Base-by-base conservation (phyloP, 2,329 filamentous ascomycete species). In the Mycosphaerella sp. region DNA sequence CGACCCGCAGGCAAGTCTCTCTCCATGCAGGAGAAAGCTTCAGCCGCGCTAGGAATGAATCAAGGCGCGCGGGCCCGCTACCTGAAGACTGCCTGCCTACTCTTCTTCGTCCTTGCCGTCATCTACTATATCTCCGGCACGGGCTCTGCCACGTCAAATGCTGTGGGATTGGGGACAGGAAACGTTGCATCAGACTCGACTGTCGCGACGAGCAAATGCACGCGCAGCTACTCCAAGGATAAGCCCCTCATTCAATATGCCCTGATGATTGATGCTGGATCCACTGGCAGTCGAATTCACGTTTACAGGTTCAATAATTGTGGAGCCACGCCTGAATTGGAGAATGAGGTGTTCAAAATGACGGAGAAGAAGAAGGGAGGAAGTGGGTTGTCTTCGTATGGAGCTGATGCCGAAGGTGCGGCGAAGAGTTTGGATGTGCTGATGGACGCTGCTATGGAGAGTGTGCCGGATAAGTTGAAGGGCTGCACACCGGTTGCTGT, bases 291-390 rank as follows among this genome's bases (percentile, higher is more conserved):
- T 54, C 86, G 93, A 63, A 96, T 98, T 68, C 94, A 98, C 75
- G 89, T 97, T 53, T 98, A 96, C 79, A 87, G 89, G 68, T 98
- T 97, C 81, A 97, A 97, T 78, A 97, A 97, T 75, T 98, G 91
- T 74, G 93, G 90, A 10, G 74, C 88, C 6, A 90, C 90, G n/a
- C 93, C 93, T 21, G 90, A 96, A 73, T 80, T 98, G 44, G 93
- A 98, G 73, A 76, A 83, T 66, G 93, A 98, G 68, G 79, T 87
- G 52, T 98, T 98, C 72, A 84, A 91, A 75, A 89, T 90, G 86
- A 97, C 90, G 9, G 83, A 87, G 68, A 91, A 89, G 79, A 83
- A 80, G 61, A 79, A 87, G 48, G 89, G 89, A 55, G 75, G 93
- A 73, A 82, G 80, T 17, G 84, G 84, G 17, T 75, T 98, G 62